These are phyloP conservation scores for Scenedesmus sp. DNA, from an alignment of 163 green algal species.

Conservation along the genomic window DNA sequence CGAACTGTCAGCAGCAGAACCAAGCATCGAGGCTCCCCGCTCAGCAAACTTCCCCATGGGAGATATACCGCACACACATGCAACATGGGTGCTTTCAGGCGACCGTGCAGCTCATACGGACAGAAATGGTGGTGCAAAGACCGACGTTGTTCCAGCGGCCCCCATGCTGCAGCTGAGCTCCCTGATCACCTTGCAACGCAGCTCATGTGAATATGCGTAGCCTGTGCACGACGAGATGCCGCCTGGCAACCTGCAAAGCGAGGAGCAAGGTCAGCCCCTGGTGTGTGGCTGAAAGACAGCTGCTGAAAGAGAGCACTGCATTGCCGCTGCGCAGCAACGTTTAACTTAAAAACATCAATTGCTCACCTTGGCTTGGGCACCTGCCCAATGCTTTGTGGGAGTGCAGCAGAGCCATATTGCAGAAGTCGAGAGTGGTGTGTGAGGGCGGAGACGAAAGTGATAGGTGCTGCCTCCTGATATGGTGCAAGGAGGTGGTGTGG, in stretches of 20 bases:
- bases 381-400: neutral
- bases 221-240: neutral
- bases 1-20: neutral
- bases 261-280: neutral
- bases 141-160: neutral
- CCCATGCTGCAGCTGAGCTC: neutral
- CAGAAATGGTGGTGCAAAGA: neutral
- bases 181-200: slow-evolving; percentile 1
- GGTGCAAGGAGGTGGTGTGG: neutral
- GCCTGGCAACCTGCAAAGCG: neutral
- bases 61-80: neutral
- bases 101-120: neutral
- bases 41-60: neutral
- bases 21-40: neutral
- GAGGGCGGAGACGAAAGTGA: neutral
- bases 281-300: neutral
- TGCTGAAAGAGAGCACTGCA: neutral
- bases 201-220: neutral
- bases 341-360: neutral
- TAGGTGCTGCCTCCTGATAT: neutral
- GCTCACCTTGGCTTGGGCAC: neutral
- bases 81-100: neutral
- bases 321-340: neutral
- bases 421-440: neutral
- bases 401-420: neutral